Conservation (phyloP, 257 asterid species). For the Lavandula angustifolia region DNA sequence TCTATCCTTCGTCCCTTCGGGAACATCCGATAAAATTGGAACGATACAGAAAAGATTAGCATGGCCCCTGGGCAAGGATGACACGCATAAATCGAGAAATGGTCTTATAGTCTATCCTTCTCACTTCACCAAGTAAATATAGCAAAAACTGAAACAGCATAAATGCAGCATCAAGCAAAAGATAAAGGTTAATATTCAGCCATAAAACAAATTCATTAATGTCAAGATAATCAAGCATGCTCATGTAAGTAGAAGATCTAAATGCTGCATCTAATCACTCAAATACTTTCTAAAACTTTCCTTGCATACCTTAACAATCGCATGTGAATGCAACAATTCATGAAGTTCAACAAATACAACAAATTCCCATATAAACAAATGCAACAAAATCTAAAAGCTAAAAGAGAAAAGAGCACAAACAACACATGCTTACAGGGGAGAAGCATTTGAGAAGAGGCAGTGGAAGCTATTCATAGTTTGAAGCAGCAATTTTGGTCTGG, state of each 20-base stretch:
- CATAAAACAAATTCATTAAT: slow-evolving; percentile 1
- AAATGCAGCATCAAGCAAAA: slow-evolving; percentile 18
- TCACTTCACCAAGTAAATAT: slow-evolving; percentile 3
- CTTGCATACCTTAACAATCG: slow-evolving; percentile 34
- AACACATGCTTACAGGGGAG: slow-evolving; percentile 65
- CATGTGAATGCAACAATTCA: slow-evolving; percentile 33
- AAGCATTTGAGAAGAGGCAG: slow-evolving; percentile 58
- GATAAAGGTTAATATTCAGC: background rate
- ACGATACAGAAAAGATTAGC: too few relatives aligned
- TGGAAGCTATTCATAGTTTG: slow-evolving; percentile 40
- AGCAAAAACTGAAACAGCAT: slow-evolving; percentile 12
- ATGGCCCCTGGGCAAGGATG: too few relatives aligned
- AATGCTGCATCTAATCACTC: slow-evolving; percentile 22
- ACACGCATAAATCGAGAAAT: too few relatives aligned
- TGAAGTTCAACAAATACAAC: slow-evolving; percentile 47
- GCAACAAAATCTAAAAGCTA: slow-evolving; percentile 48
- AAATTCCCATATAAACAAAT: slow-evolving; percentile 56
- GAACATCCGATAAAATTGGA: too few relatives aligned
- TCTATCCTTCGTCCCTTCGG: too few relatives aligned
- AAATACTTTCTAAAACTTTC: slow-evolving; percentile 27
- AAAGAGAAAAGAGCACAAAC: slow-evolving; percentile 39
- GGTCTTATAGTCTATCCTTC: background rate
- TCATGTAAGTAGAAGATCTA: slow-evolving; percentile 1
- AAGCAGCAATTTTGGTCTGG: slow-evolving; percentile 31
- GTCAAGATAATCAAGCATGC: background rate